A percentile compares a stretch with the other conserved stretches of the same genome.
Evolutionary conservation across 2,329 filamentous ascomycete species (phyloP).

Genomic region (Ceratocystis destructans): DNA sequence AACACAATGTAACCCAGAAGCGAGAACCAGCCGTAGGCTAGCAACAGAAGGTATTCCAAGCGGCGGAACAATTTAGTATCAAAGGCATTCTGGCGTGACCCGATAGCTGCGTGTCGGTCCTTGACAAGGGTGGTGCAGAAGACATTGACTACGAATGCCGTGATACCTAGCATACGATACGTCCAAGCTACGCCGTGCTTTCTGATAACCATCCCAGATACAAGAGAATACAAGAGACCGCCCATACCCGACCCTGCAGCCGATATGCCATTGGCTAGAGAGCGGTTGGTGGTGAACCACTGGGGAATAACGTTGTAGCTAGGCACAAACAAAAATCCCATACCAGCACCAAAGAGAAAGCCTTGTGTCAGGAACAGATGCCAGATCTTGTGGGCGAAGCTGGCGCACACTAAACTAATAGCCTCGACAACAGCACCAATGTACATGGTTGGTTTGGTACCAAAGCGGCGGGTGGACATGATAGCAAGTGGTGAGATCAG

Average conservation of each 20-base stretch:
- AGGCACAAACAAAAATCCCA: slow-evolving; percentile 63
- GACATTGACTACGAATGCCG: slow-evolving; percentile 50
- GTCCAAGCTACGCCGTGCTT: slow-evolving; percentile 52
- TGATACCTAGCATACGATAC: slow-evolving; percentile 50
- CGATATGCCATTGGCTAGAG: slow-evolving; percentile 54
- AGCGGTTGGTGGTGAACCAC: slow-evolving; percentile 57
- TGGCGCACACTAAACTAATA: slow-evolving; percentile 52
- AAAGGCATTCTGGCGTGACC: slow-evolving; percentile 53
- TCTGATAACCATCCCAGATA: slow-evolving; percentile 53
- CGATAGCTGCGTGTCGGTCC: slow-evolving; percentile 59
- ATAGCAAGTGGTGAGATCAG: slow-evolving; percentile 57
- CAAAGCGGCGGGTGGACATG: slow-evolving; percentile 42
- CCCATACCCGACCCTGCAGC: slow-evolving; percentile 61
- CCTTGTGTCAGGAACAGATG: slow-evolving; percentile 66
- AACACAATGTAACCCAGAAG: slow-evolving; percentile 63
- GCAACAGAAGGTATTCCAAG: slow-evolving; percentile 48
- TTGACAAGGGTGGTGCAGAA: slow-evolving; percentile 48
- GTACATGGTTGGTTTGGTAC: slow-evolving; percentile 50
- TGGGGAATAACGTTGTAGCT: slow-evolving; percentile 55
- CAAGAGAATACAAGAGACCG: slow-evolving; percentile 56
- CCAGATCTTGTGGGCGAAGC: slow-evolving; percentile 55
- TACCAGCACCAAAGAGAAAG: slow-evolving; percentile 60
- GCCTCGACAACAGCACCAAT: slow-evolving; percentile 52
- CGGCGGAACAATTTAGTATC: slow-evolving; percentile 48
- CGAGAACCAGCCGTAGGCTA: slow-evolving; percentile 55